phyloP scores from a whole-genome alignment of 2,329 filamentous ascomycete genomes.

The Fusarium sp. region DNA sequence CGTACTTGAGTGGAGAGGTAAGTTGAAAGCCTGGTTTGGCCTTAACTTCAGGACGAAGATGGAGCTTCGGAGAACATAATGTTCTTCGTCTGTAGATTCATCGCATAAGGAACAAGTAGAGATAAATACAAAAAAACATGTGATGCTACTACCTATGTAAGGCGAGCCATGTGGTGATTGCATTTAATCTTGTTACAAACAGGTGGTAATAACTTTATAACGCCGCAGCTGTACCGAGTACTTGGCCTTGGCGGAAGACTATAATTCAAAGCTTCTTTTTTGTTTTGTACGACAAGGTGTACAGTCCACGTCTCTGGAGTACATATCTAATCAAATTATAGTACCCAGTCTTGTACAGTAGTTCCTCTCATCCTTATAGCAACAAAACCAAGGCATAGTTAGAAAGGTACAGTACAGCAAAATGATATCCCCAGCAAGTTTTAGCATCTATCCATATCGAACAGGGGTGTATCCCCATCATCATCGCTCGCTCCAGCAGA shows the following conservation, averaged over 20 bases:
- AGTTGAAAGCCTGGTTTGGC: not conserved
- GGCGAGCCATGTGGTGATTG: slow-evolving; percentile 4
- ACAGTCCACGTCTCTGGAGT: not conserved
- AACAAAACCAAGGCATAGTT: not conserved
- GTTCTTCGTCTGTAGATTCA: no score
- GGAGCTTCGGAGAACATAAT: not conserved
- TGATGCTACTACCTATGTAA: not conserved
- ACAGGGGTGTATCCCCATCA: slow-evolving; percentile 38
- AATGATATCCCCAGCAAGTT: slow-evolving; percentile 36
- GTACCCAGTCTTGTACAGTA: no score
- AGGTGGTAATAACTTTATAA: slow-evolving; percentile 19
- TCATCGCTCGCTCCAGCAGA: slow-evolving; percentile 36
- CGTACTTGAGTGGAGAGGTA: not conserved
- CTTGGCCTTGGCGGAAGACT: not conserved
- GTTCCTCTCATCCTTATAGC: not conserved
- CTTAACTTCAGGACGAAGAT: not conserved
- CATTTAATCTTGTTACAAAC: slow-evolving; percentile 14
- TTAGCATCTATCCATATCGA: not conserved
- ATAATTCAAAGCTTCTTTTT: slow-evolving; percentile 7
- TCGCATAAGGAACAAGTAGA: no score
- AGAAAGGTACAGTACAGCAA: not conserved
- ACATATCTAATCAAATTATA: not conserved
- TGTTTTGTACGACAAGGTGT: not conserved
- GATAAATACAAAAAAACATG: no score
- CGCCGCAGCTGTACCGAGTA: slow-evolving; percentile 35